These are phyloP conservation scores for Nannizziopsis arthrosporioides DNA, from an alignment of 2,329 filamentous ascomycete genomes.

Conservation along the genomic window DNA sequence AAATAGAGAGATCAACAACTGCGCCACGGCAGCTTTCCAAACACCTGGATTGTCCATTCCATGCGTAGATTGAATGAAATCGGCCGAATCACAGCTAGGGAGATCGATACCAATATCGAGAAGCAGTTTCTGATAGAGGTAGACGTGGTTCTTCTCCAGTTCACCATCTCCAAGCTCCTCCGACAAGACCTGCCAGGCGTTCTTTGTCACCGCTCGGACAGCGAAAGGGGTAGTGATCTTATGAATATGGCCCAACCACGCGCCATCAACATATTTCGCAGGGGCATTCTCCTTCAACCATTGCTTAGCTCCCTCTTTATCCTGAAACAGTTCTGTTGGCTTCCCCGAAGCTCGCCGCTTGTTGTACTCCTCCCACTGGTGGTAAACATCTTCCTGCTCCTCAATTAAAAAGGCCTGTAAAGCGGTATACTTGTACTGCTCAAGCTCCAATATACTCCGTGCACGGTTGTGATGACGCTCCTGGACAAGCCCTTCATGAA, in stretches of 20 bases:
- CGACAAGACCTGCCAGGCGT: constrained; percentile 40
- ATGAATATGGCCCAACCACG: constrained; percentile 40
- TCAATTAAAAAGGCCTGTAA: background rate
- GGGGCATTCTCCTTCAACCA: constrained; percentile 18
- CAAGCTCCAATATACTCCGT: background rate
- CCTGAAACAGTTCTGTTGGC: background rate
- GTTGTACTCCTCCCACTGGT: background rate
- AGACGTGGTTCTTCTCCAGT: constrained; percentile 36
- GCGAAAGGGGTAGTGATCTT: constrained; percentile 35
- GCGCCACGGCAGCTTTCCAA: constrained; percentile 38
- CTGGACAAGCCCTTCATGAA: background rate
- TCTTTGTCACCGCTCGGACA: constrained; percentile 30
- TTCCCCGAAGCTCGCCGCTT: background rate
- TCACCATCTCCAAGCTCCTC: constrained; percentile 44
- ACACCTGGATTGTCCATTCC: constrained; percentile 19
- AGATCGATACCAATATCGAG: constrained; percentile 22
- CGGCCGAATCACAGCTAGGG: constrained; percentile 23
- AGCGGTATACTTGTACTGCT: background rate
- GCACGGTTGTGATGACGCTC: background rate
- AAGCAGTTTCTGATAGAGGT: constrained; percentile 27
- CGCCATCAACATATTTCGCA: constrained; percentile 40
- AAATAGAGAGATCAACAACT: constrained; percentile 40
- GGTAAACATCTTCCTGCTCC: background rate
- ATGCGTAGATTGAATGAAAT: constrained; percentile 22
- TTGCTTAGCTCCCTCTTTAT: background rate